Conservation (phyloP, 2,329 filamentous ascomycete genomes). For the Leptographium wingfieldii region DNA sequence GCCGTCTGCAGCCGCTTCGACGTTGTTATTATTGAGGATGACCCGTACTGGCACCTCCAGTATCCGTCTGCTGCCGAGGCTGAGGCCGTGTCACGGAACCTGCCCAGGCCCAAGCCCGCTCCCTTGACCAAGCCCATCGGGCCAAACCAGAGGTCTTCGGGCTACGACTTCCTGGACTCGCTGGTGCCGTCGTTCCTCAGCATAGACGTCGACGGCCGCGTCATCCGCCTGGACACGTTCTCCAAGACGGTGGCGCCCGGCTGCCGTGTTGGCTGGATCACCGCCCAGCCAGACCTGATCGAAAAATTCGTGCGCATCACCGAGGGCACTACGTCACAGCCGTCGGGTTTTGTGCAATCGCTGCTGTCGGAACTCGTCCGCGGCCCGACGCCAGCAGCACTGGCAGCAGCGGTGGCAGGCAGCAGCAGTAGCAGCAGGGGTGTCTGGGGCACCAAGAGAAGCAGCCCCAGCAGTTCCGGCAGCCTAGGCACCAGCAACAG, state of each 20-base stretch:
- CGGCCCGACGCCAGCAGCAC: slow-evolving; percentile 44
- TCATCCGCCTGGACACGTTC: slow-evolving; percentile 84
- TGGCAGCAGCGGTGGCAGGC: slow-evolving; percentile 9
- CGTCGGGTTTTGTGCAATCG: slow-evolving; percentile 79
- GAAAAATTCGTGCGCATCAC: slow-evolving; percentile 58
- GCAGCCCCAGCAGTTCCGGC: neutral
- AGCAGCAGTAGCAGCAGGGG: neutral
- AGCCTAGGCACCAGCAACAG: slow-evolving; percentile 18
- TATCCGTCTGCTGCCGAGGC: slow-evolving; percentile 55
- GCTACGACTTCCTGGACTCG: slow-evolving; percentile 69
- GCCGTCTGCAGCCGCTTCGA: slow-evolving; percentile 71
- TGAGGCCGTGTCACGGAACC: slow-evolving; percentile 35
- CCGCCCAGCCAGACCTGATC: slow-evolving; percentile 64
- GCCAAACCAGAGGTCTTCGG: slow-evolving; percentile 32
- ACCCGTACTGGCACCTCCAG: slow-evolving; percentile 93
- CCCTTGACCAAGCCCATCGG: slow-evolving; percentile 15
- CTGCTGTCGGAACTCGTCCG: slow-evolving; percentile 68
- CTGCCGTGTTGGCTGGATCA: slow-evolving; percentile 83
- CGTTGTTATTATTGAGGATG: slow-evolving; percentile 84
- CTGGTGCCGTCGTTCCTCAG: slow-evolving; percentile 72
- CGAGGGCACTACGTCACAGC: slow-evolving; percentile 69
- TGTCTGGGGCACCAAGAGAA: neutral
- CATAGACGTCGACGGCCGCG: slow-evolving; percentile 73
- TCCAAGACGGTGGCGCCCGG: slow-evolving; percentile 88
- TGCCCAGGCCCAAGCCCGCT: slow-evolving; percentile 16